Evolutionary conservation across 176 grass and related monocot species (phyloP).

Genomic region (Carex parvula): DNA sequence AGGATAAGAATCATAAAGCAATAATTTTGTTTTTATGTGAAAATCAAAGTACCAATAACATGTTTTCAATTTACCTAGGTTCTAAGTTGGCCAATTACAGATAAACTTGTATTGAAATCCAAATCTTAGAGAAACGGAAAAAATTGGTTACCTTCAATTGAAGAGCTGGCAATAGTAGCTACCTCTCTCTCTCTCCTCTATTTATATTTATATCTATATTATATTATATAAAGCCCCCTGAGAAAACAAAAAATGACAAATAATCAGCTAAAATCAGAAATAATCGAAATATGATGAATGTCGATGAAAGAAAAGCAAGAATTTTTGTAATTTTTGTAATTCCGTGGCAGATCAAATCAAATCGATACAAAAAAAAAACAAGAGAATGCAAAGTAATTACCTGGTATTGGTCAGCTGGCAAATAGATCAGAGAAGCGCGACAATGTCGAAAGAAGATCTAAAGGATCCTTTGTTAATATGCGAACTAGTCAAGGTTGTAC

Average conservation of each 20-base stretch:
- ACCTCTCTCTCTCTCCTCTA: background rate
- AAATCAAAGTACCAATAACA: background rate
- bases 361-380: background rate
- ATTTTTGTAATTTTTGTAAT: background rate
- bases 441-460: conserved; percentile 29
- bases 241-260: background rate
- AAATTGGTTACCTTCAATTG: background rate
- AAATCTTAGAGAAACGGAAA: background rate
- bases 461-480: background rate
- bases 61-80: background rate
- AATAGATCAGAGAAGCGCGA: conserved; percentile 4
- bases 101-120: background rate
- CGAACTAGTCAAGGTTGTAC: background rate
- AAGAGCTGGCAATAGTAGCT: conserved; percentile 1
- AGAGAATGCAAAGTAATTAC: background rate
- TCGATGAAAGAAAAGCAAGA: background rate
- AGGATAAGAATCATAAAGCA: background rate
- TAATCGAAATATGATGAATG: no score
- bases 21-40: background rate
- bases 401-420: conserved; percentile 19
- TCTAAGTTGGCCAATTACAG: conserved; percentile 6
- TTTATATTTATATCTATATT: background rate
- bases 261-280: background rate
- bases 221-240: background rate
- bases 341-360: conserved; percentile 13